Evolutionary conservation across 2,329 filamentous ascomycete genomes (phyloP).

Genomic region (Fusarium pininemorale): DNA sequence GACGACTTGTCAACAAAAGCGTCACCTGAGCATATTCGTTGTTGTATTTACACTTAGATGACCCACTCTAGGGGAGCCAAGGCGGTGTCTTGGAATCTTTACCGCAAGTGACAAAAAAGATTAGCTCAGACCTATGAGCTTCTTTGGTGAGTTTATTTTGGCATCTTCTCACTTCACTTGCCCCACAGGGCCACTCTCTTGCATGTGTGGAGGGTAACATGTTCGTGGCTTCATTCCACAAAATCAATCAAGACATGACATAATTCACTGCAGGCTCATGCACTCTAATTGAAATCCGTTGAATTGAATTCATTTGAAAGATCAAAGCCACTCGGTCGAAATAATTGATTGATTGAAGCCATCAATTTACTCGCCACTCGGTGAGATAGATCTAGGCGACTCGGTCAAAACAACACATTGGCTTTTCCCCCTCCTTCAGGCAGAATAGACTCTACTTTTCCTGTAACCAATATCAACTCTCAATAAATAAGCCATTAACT

Average conservation of each 20-base stretch:
- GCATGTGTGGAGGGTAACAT: constrained; percentile 26
- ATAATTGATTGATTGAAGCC: too few relatives aligned
- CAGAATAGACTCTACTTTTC: too few relatives aligned
- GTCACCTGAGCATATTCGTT: constrained; percentile 7
- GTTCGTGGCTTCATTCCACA: constrained; percentile 16
- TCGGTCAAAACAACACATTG: too few relatives aligned
- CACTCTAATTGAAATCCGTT: neutral
- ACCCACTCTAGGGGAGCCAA: neutral
- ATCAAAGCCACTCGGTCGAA: too few relatives aligned
- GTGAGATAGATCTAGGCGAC: too few relatives aligned
- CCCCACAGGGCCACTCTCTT: constrained; percentile 4
- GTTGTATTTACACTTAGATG: neutral
- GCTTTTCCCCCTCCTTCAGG: too few relatives aligned
- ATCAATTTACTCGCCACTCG: too few relatives aligned
- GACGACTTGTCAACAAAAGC: neutral
- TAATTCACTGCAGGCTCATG: constrained; percentile 10
- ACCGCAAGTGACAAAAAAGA: neutral
- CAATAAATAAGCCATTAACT: too few relatives aligned
- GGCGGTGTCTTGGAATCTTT: neutral
- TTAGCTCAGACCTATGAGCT: rapidly evolving
- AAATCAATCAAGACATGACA: constrained; percentile 11
- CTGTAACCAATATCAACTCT: too few relatives aligned
- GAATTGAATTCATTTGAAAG: neutral
- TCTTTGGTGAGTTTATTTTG: neutral
- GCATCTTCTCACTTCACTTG: neutral